Percentiles rank a stretch among this genome's conserved stretches.
These are phyloP conservation scores for Hyaloperonospora brassicae DNA, from an alignment of 352 stramenopile species.

Conservation along the genomic window DNA sequence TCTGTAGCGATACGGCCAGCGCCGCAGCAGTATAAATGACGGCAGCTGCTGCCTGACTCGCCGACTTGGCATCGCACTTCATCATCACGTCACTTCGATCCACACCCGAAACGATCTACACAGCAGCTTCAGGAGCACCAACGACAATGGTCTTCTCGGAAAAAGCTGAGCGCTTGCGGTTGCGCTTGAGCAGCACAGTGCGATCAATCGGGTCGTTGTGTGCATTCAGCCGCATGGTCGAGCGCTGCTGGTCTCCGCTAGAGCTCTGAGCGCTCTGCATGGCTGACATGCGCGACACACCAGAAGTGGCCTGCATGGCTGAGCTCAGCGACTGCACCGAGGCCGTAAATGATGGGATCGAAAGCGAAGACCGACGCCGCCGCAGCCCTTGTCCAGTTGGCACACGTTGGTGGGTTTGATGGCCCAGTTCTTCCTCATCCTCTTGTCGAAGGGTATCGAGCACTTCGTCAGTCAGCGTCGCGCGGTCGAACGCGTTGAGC, in stretches of 20 bases:
- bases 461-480: constrained; percentile 63
- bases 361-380: constrained; percentile 72
- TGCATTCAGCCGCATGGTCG: constrained; percentile 51
- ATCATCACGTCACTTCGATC: too few species aligned
- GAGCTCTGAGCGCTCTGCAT: constrained; percentile 30
- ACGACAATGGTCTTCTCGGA: constrained; percentile 86
- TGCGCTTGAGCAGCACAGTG: constrained; percentile 72
- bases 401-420: constrained; percentile 39
- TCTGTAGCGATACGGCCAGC: constrained; percentile 23
- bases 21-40: not conserved
- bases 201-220: constrained; percentile 60
- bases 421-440: constrained; percentile 37
- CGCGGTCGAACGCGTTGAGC: constrained; percentile 77
- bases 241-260: constrained; percentile 36
- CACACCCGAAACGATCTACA: constrained; percentile 29
- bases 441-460: constrained; percentile 52
- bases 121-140: constrained; percentile 68
- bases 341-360: constrained; percentile 80
- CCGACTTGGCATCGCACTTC: too few species aligned
- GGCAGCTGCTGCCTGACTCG: not conserved
- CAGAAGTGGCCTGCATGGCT: constrained; percentile 58
- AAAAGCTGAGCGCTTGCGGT: constrained; percentile 55
- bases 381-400: constrained; percentile 42
- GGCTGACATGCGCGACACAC: constrained; percentile 44
- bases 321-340: constrained; percentile 77